Conservation (phyloP, 2,329 filamentous ascomycete genomes). For the Aureobasidium sp. region DNA sequence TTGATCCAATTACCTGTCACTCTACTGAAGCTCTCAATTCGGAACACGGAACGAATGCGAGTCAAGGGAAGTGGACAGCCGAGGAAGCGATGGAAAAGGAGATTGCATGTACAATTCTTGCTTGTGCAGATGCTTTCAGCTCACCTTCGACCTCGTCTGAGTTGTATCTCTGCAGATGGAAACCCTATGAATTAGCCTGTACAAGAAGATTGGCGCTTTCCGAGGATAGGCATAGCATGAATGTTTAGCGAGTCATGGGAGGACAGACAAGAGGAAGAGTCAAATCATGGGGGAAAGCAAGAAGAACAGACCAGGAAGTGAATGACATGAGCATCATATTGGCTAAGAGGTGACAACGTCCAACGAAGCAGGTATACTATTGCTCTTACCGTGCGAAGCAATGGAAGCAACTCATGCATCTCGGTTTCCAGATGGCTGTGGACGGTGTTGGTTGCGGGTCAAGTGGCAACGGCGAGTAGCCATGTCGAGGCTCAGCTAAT, state of each 20-base stretch:
- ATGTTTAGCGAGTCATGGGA: constrained; percentile 1
- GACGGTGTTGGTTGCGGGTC: neutral
- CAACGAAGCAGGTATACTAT: constrained; percentile 5
- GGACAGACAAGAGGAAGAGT: neutral
- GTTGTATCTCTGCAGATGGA: neutral
- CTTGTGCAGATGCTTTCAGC: neutral
- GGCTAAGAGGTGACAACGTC: neutral
- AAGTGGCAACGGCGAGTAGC: constrained; percentile 7
- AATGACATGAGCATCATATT: neutral
- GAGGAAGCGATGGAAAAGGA: neutral
- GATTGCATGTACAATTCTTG: neutral
- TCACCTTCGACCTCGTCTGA: neutral
- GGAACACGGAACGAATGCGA: neutral
- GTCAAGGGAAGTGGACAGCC: neutral
- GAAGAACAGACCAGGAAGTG: neutral
- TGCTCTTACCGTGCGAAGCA: neutral
- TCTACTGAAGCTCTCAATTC: neutral
- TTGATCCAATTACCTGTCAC: neutral
- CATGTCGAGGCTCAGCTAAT: constrained; percentile 6
- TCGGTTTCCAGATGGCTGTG: neutral
- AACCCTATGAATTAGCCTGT: neutral
- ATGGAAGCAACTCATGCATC: constrained; percentile 3
- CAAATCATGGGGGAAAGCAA: neutral
- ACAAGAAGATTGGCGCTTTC: constrained; percentile 2
- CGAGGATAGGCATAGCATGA: neutral